phyloP scores from a whole-genome alignment of 1,139 yeast species.

The Sugiyamaella xylanicola region DNA sequence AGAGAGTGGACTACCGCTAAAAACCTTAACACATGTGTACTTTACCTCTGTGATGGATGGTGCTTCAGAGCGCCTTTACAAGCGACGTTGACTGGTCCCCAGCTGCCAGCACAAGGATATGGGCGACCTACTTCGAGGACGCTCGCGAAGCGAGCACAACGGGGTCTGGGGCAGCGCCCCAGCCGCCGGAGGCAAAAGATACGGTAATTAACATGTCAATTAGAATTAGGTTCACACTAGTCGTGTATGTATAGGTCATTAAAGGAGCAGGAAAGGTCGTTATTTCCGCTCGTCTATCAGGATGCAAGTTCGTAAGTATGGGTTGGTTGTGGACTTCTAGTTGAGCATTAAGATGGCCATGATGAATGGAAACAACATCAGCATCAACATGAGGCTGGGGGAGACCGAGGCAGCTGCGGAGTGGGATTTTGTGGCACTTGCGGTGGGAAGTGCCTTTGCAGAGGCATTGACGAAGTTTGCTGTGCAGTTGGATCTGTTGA shows the following conservation, averaged over 20 bases:
- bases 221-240: neutral
- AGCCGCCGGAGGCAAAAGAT: neutral
- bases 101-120: too few relatives aligned
- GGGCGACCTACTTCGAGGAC: too few relatives aligned
- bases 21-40: too few relatives aligned
- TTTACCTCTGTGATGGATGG: too few relatives aligned
- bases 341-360: slow-evolving; percentile 8
- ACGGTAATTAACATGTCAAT: too few relatives aligned
- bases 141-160: too few relatives aligned
- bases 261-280: slow-evolving; percentile 13
- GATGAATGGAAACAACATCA: slow-evolving; percentile 4
- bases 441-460: slow-evolving; percentile 24
- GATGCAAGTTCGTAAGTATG: slow-evolving; percentile 7
- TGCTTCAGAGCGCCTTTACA: too few relatives aligned
- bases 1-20: too few relatives aligned
- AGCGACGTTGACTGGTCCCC: too few relatives aligned
- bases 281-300: slow-evolving; percentile 9
- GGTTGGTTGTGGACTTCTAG: neutral
- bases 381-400: slow-evolving; percentile 6
- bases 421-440: slow-evolving; percentile 5
- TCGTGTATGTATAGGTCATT: slow-evolving; percentile 7
- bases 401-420: slow-evolving; percentile 14
- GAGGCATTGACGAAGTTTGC: slow-evolving; percentile 27
- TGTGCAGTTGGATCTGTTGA: slow-evolving; percentile 30
- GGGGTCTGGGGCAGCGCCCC: neutral